Evolutionary conservation across 2,329 filamentous ascomycete genomes (phyloP).

Genomic region (Alternaria gansuensis): DNA sequence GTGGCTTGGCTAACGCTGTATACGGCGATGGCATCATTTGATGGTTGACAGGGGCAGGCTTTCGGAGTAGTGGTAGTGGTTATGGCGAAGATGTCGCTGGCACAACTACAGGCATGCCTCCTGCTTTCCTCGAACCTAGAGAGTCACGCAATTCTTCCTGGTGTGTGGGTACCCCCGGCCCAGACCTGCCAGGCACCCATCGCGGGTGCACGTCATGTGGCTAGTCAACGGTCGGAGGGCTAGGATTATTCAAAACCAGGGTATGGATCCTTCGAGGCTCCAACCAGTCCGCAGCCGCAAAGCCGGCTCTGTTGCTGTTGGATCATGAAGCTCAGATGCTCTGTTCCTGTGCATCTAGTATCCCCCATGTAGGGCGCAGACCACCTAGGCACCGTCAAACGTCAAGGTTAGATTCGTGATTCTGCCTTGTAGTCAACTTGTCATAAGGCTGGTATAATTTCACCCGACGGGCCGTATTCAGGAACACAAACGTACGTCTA

Average conservation of each 20-base stretch:
- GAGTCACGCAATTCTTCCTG: constrained; percentile 35
- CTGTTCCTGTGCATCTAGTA: constrained; percentile 48
- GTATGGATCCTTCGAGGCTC: constrained; percentile 51
- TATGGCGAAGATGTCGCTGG: neutral
- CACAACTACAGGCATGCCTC: constrained; percentile 12
- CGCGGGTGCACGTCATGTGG: constrained; percentile 39
- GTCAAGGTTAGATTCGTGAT: constrained; percentile 39
- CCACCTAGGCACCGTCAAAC: constrained; percentile 31
- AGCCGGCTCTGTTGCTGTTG: constrained; percentile 47
- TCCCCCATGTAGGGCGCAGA: constrained; percentile 49
- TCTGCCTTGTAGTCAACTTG: constrained; percentile 46
- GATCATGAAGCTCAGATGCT: constrained; percentile 42
- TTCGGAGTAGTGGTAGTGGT: neutral
- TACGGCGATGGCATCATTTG: constrained; percentile 17
- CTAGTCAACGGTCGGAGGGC: constrained; percentile 51
- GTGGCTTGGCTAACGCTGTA: constrained; percentile 28
- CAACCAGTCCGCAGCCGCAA: constrained; percentile 50
- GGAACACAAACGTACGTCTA: constrained; percentile 48
- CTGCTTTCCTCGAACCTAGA: constrained; percentile 16
- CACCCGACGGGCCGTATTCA: constrained; percentile 34
- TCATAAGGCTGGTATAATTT: constrained; percentile 47
- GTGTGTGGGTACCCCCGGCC: constrained; percentile 38
- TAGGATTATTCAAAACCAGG: constrained; percentile 46
- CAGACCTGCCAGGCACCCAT: constrained; percentile 32
- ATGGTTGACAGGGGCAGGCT: constrained; percentile 14